These are phyloP conservation scores for Colletotrichum sp. DNA, from an alignment of 2,329 filamentous ascomycete species.

Conservation along the genomic window DNA sequence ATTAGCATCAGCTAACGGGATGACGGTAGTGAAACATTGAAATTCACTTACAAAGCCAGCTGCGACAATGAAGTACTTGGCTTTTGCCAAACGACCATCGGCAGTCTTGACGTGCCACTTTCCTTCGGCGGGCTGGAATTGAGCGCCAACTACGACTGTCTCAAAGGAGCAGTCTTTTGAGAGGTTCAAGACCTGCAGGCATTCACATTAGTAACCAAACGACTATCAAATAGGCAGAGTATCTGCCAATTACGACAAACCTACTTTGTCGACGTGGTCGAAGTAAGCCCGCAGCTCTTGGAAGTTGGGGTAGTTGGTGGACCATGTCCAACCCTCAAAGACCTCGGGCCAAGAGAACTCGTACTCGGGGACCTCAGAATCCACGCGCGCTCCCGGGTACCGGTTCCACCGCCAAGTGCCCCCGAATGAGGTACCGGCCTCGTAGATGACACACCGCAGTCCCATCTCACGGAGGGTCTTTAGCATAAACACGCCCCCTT, in stretches of 20 bases:
- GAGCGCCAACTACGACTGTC: conserved; percentile 56
- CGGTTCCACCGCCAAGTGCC: conserved; percentile 63
- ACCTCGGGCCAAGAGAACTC: conserved; percentile 57
- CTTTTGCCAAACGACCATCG: conserved; percentile 54
- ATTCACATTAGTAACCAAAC: not conserved
- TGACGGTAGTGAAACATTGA: not conserved
- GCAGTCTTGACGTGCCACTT: conserved; percentile 56
- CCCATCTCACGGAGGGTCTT: conserved; percentile 57
- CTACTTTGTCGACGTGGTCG: conserved; percentile 58
- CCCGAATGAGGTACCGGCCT: conserved; percentile 55
- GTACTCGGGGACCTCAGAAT: conserved; percentile 59
- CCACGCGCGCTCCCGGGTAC: conserved; percentile 60
- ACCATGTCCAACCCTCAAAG: conserved; percentile 63
- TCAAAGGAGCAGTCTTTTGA: conserved; percentile 64
- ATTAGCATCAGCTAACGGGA: not conserved
- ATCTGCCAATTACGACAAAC: rapidly evolving
- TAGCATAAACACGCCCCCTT: conserved; percentile 52
- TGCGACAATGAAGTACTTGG: conserved; percentile 57
- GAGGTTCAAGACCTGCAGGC: conserved; percentile 45
- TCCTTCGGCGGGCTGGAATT: conserved; percentile 51
- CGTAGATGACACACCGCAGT: conserved; percentile 52
- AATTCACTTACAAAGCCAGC: conserved; percentile 51
- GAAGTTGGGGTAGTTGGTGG: conserved; percentile 54
- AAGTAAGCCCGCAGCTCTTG: conserved; percentile 63
- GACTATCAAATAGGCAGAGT: not conserved